These are phyloP conservation scores for Gossypium anomalum DNA, from an alignment of 345 rosid species.

Conservation along the genomic window DNA sequence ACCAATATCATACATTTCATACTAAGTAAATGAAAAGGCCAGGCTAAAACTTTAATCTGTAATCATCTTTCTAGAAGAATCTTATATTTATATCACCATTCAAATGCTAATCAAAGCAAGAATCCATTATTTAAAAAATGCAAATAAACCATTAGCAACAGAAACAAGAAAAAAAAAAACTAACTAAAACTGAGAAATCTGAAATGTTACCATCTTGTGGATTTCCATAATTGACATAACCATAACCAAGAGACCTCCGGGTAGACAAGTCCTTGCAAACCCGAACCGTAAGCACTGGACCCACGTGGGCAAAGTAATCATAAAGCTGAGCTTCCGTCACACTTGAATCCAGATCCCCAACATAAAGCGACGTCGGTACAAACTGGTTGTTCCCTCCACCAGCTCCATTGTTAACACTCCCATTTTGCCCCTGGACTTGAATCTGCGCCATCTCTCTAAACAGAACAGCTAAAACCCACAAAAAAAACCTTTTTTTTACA, in stretches of 20 bases:
- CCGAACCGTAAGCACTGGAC: conserved; percentile 78
- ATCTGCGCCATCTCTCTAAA: conserved; percentile 21
- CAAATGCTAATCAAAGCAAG: not conserved
- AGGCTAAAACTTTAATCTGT: not conserved
- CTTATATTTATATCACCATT: not conserved
- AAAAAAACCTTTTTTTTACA: not conserved
- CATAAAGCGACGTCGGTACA: conserved; percentile 77
- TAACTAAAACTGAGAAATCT: not conserved
- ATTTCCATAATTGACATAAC: conserved; percentile 73
- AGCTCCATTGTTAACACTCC: conserved; percentile 22
- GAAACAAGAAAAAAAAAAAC: conserved; percentile 11
- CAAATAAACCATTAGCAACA: not conserved
- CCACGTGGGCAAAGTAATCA: conserved; percentile 76
- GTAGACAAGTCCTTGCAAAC: conserved; percentile 75
- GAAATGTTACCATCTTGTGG: conserved; percentile 66
- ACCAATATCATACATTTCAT: not conserved
- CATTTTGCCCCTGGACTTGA: conserved; percentile 38
- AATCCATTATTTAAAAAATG: not conserved
- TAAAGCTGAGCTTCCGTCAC: conserved; percentile 80
- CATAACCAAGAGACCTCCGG: conserved; percentile 80
- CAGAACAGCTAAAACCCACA: conserved; percentile 1
- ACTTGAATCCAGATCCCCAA: conserved; percentile 79
- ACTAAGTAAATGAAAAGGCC: not conserved
- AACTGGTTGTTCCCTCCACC: conserved; percentile 40
- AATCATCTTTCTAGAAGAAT: not conserved